These are phyloP conservation scores for Tolypocladium ovalisporum DNA, from an alignment of 2,329 filamentous ascomycete species.

Conservation along the genomic window DNA sequence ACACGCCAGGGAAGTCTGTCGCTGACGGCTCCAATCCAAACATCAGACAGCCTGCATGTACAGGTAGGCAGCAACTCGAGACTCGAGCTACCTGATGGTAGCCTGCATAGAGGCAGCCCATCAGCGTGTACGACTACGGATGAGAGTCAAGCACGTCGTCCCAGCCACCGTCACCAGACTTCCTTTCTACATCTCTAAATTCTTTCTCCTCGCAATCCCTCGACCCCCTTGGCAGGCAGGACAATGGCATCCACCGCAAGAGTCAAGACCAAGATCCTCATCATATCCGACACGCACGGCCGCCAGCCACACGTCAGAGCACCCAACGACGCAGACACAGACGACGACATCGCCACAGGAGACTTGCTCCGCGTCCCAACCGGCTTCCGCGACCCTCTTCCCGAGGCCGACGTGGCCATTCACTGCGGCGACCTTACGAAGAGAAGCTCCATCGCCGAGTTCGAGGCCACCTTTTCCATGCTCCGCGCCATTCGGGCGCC, in stretches of 20 bases:
- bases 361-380: slow-evolving; percentile 9
- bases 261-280: slow-evolving; percentile 25
- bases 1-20: too few species aligned
- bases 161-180: background rate
- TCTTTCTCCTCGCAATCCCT: rapidly evolving
- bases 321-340: slow-evolving; percentile 7
- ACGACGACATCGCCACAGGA: slow-evolving; percentile 12
- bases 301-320: slow-evolving; percentile 8
- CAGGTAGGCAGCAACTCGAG: too few species aligned
- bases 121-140: too few species aligned
- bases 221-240: background rate
- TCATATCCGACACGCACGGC: slow-evolving; percentile 28
- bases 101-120: too few species aligned
- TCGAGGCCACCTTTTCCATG: slow-evolving; percentile 26
- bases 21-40: too few species aligned
- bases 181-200: too few species aligned
- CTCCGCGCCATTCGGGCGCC: slow-evolving; percentile 32
- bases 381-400: slow-evolving; percentile 17
- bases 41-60: too few species aligned
- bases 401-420: slow-evolving; percentile 34
- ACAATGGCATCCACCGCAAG: slow-evolving; percentile 1
- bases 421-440: slow-evolving; percentile 43
- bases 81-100: too few species aligned
- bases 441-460: slow-evolving; percentile 28
- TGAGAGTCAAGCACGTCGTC: background rate